Percentiles rank a stretch among this genome's conserved stretches.
phyloP scores from a whole-genome alignment of 2,329 filamentous ascomycete genomes.

The Colletotrichum sansevieriae region DNA sequence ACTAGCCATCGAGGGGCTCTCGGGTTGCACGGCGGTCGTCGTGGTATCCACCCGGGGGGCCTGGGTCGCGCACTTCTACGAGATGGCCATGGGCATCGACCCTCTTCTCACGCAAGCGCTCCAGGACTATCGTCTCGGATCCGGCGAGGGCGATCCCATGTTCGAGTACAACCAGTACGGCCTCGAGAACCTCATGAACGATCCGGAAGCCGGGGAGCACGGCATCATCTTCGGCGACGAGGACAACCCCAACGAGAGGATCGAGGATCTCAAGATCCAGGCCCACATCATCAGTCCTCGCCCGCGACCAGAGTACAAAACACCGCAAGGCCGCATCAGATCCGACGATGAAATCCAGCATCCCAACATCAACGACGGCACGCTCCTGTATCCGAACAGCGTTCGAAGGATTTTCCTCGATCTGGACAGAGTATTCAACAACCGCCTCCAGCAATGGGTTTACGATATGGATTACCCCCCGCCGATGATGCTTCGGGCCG shows the following conservation, averaged over 20 bases:
- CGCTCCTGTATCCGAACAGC: not conserved
- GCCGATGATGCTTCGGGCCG: not conserved
- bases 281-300: slow-evolving; percentile 4
- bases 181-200: slow-evolving; percentile 14
- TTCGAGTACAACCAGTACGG: slow-evolving; percentile 6
- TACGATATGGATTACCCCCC: not conserved
- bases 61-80: slow-evolving; percentile 14
- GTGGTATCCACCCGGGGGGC: slow-evolving; percentile 18
- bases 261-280: not conserved
- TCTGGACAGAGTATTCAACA: not conserved
- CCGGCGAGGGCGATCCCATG: not conserved
- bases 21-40: slow-evolving; percentile 26
- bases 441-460: not conserved
- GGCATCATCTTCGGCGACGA: slow-evolving; percentile 16
- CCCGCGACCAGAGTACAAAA: not conserved
- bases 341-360: not conserved
- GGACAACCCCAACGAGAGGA: not conserved
- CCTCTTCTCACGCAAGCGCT: not conserved
- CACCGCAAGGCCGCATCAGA: not conserved
- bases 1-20: slow-evolving; percentile 19
- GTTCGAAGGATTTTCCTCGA: not conserved
- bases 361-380: not conserved
- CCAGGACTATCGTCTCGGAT: not conserved
- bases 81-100: not conserved
- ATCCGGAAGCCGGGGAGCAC: not conserved